A percentile compares a stretch with the other conserved stretches of the same genome.
These are phyloP conservation scores for Salicornia ramosissima DNA, from an alignment of 148 eudicot genomes.

Conservation along the genomic window DNA sequence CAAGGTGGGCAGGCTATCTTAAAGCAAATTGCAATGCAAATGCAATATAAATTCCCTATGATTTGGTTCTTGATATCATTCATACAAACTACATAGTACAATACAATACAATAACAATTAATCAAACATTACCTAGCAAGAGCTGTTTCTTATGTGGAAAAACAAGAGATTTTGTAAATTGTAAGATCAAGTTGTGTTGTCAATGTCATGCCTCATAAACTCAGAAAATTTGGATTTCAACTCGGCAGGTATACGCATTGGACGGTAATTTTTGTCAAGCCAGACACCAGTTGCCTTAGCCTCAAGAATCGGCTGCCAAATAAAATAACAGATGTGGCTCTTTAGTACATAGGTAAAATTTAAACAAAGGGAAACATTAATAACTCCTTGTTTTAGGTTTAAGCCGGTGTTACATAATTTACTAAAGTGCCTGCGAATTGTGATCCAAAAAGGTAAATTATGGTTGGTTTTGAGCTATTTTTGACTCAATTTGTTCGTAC, in stretches of 20 bases:
- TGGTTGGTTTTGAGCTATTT: no score
- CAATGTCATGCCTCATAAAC: slow-evolving; percentile 44
- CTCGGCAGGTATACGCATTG: slow-evolving; percentile 76
- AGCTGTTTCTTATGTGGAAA: background rate
- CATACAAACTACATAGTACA: background rate
- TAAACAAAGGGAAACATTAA: no score
- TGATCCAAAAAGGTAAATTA: no score
- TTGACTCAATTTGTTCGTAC: no score
- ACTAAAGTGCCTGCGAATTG: no score
- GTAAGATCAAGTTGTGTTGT: slow-evolving; percentile 28
- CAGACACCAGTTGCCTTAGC: slow-evolving; percentile 83
- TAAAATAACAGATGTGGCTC: slow-evolving; percentile 7
- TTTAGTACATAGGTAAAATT: slow-evolving; percentile 6
- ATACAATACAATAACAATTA: background rate
- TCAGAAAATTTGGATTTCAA: slow-evolving; percentile 54
- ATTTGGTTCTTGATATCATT: no score
- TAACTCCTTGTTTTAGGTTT: no score
- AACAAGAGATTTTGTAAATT: background rate
- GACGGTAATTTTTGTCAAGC: slow-evolving; percentile 86
- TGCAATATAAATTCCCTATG: no score
- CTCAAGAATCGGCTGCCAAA: slow-evolving; percentile 66
- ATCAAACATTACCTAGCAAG: background rate
- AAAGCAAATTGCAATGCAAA: no score
- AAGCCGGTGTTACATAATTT: no score
- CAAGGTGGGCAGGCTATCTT: no score